Evolutionary conservation across 2,329 filamentous ascomycete genomes (phyloP), one percentile per base, ranked within the genome.

Genomic region (Aspergillus sp.): DNA sequence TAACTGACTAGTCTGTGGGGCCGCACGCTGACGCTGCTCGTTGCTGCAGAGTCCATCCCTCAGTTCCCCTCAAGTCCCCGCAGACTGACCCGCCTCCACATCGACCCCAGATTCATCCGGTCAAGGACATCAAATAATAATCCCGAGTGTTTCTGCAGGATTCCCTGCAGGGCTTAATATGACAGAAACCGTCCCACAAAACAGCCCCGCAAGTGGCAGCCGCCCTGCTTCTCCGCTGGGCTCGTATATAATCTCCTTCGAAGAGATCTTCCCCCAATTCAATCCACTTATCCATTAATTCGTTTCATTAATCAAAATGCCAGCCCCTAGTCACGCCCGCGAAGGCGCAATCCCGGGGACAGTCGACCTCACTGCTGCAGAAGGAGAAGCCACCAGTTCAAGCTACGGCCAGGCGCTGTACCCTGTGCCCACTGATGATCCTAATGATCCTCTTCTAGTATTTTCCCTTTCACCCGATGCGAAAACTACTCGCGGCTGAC

Each of bases 401-500:
- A 53, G 40, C 15, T 83, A 83, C 58, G 84, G 84, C 20, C 83
- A 86, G 67, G 84, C 84, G 2, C 75, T 86, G 3, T 86, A 82
- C 62, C 84, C 84, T 1, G 83, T 86, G 1, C 84, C 84, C 2
- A 81, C 83, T 1, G 79, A 84, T 54, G 83, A 86, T 63, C 84
- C 84, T 1, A 86, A 86, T 58, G 83, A 86, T 66, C 84, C 84
- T 7, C 74, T 86, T 9, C 80, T 80, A 67, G 77, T 79, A 70
- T 48, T 64, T 20, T 17, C 7, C 19, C 27, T 19, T 41, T 19
- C n/a, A 13, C 24, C 7, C 20, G 13, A 13, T 20, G 15, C 3
- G 22, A 11, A 15, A 20, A 9, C 2, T 17, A 22, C 5, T 47
- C 5, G 15, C 30, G 13, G 27, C 22, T 39, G 47, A 8, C n/a